phyloP scores from a whole-genome alignment of 2,329 filamentous ascomycete genomes.

The Trichothecium sympodiale region DNA sequence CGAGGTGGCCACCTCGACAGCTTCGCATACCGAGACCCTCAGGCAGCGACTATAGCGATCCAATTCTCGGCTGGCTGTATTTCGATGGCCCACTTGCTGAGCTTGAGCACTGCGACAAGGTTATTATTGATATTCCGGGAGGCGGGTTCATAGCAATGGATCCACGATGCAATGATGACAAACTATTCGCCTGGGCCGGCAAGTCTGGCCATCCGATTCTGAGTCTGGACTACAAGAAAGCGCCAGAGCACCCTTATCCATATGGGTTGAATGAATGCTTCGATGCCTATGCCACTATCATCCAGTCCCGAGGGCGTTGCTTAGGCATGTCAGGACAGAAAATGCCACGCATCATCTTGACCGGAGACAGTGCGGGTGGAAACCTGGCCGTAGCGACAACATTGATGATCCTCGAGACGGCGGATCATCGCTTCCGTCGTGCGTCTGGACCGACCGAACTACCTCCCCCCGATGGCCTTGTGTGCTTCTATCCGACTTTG shows the following conservation, averaged over 20 bases:
- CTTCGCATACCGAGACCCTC: slow-evolving; percentile 74
- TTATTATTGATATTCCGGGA: slow-evolving; percentile 84
- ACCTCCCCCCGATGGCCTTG: slow-evolving; percentile 65
- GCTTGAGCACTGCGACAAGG: slow-evolving; percentile 61
- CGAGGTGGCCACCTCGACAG: slow-evolving; percentile 68
- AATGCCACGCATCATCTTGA: slow-evolving; percentile 29
- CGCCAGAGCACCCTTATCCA: slow-evolving; percentile 39
- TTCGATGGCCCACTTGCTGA: slow-evolving; percentile 80
- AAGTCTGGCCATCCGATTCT: slow-evolving; percentile 81
- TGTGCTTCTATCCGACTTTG: slow-evolving; percentile 80
- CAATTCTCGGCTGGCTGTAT: slow-evolving; percentile 81
- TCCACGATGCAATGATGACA: slow-evolving; percentile 89
- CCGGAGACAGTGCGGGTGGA: slow-evolving; percentile 37
- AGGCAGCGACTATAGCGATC: slow-evolving; percentile 72
- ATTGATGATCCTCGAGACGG: slow-evolving; percentile 79
- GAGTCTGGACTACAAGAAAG: slow-evolving; percentile 70
- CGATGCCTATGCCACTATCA: slow-evolving; percentile 29
- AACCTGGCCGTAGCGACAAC: slow-evolving; percentile 55
- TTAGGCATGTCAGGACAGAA: slow-evolving; percentile 30
- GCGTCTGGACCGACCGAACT: slow-evolving; percentile 37
- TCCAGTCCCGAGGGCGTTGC: slow-evolving; percentile 27
- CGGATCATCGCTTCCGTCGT: slow-evolving; percentile 28
- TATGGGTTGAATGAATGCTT: slow-evolving; percentile 38
- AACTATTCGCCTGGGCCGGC: slow-evolving; percentile 82
- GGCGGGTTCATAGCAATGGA: slow-evolving; percentile 97